Percentiles rank a stretch among this genome's conserved stretches.
Conservation (phyloP, 2,329 filamentous ascomycete genomes). For the Daldinia eschscholtzii region DNA sequence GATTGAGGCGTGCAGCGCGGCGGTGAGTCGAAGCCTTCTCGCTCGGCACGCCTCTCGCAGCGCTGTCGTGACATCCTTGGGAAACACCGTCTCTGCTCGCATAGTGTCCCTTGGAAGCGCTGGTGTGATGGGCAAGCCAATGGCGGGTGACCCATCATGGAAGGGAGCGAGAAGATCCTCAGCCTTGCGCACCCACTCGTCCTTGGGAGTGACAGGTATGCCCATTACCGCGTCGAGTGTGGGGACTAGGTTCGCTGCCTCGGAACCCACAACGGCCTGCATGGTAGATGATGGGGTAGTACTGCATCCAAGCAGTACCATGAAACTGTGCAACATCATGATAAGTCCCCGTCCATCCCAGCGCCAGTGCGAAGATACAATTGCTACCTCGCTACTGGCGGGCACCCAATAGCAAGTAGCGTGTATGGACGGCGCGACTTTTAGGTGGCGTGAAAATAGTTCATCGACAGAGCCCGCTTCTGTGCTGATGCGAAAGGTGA, state of each 20-base stretch:
- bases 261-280: background rate
- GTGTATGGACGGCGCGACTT: constrained; percentile 12
- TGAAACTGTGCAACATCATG: constrained; percentile 28
- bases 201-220: background rate
- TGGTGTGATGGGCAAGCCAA: constrained; percentile 22
- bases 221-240: background rate
- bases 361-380: constrained; percentile 30
- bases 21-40: constrained; percentile 11
- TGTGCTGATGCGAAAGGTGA: background rate
- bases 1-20: constrained; percentile 30
- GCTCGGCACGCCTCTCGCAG: constrained; percentile 23
- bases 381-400: constrained; percentile 17
- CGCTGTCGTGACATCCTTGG: constrained; percentile 6
- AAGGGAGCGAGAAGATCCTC: constrained; percentile 24
- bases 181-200: constrained; percentile 18
- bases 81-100: constrained; percentile 14
- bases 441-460: constrained; percentile 13
- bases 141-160: constrained; percentile 15
- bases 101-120: constrained; percentile 23
- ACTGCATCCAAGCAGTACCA: constrained; percentile 3
- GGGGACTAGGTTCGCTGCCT: background rate
- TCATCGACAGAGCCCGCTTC: background rate
- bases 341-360: constrained; percentile 30
- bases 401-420: constrained; percentile 34
- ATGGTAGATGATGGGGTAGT: background rate